A percentile compares a stretch with the other conserved stretches of the same genome.
Conservation (phyloP, 768 basidiomycete genomes). For the Lactarius psammicola region DNA sequence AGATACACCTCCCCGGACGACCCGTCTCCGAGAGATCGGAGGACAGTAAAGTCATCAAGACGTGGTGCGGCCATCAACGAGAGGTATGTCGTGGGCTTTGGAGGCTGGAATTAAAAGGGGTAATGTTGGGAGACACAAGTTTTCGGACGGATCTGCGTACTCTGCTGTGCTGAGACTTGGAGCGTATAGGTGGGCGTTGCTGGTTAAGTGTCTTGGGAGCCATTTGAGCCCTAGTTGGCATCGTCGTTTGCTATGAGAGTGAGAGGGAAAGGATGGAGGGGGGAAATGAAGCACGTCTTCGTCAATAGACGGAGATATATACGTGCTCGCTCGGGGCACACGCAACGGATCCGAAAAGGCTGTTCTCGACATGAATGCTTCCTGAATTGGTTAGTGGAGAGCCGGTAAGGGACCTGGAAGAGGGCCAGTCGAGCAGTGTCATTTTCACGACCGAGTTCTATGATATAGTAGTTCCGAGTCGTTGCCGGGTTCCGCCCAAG, state of each 20-base stretch:
- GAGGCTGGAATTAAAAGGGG: slow-evolving; percentile 7
- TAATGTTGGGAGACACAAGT: neutral
- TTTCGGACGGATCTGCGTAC: neutral
- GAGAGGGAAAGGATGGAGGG: neutral
- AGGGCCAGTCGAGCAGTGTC: slow-evolving; percentile 3
- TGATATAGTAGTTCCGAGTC: neutral
- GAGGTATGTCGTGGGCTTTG: slow-evolving; percentile 14
- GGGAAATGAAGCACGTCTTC: slow-evolving; percentile 1
- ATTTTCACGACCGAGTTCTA: slow-evolving; percentile 1
- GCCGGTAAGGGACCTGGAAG: neutral
- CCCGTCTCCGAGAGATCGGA: slow-evolving; percentile 19
- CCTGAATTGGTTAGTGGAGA: slow-evolving; percentile 5
- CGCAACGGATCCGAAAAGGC: slow-evolving; percentile 16
- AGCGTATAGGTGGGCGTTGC: neutral
- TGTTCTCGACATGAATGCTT: slow-evolving; percentile 4
- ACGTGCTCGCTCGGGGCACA: neutral
- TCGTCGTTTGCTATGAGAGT: neutral
- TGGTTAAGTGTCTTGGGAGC: neutral
- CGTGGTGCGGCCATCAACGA: slow-evolving; percentile 18
- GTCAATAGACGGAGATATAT: slow-evolving; percentile 8
- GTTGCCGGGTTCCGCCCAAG: neutral
- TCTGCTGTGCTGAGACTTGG: neutral
- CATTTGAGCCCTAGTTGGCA: slow-evolving; percentile 2
- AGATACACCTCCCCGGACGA: slow-evolving; percentile 21
- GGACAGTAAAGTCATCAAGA: slow-evolving; percentile 20